phyloP scores from a whole-genome alignment of 164 flowering plant species.

The Stephania japonica region DNA sequence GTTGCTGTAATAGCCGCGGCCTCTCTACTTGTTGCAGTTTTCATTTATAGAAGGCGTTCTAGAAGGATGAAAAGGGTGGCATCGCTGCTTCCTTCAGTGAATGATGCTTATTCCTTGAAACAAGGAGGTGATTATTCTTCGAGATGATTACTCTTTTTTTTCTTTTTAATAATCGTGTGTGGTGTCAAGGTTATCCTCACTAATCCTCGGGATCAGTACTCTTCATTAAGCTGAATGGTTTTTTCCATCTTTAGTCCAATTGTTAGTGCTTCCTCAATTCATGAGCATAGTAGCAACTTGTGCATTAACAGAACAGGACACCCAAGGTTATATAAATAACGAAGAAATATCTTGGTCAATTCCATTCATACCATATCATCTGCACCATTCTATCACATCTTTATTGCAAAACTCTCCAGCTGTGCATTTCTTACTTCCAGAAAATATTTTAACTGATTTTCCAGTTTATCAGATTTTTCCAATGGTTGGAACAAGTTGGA shows the following conservation, averaged over 20 bases:
- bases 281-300: too few relatives aligned
- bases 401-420: not conserved
- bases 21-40: slow-evolving; percentile 19
- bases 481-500: not conserved
- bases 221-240: not conserved
- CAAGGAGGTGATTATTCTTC: slow-evolving; percentile 22
- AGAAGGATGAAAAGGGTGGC: slow-evolving; percentile 32
- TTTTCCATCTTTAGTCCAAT: not conserved
- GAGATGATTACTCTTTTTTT: slow-evolving; percentile 19
- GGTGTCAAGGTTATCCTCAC: too few relatives aligned
- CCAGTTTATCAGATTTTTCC: not conserved
- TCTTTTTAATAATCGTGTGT: too few relatives aligned
- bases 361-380: not conserved
- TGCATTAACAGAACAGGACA: too few relatives aligned
- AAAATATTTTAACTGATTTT: not conserved
- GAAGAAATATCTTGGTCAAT: too few relatives aligned
- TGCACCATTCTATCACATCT: not conserved
- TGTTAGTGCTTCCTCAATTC: not conserved
- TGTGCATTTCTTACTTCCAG: not conserved
- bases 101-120: slow-evolving; percentile 17
- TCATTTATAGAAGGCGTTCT: slow-evolving; percentile 24
- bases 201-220: not conserved
- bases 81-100: slow-evolving; percentile 17
- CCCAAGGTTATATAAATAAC: too few relatives aligned
- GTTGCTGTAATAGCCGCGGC: slow-evolving; percentile 30